phyloP scores from a whole-genome alignment of 2,329 filamentous ascomycete genomes.

The Nothomitra cinnamomea region DNA sequence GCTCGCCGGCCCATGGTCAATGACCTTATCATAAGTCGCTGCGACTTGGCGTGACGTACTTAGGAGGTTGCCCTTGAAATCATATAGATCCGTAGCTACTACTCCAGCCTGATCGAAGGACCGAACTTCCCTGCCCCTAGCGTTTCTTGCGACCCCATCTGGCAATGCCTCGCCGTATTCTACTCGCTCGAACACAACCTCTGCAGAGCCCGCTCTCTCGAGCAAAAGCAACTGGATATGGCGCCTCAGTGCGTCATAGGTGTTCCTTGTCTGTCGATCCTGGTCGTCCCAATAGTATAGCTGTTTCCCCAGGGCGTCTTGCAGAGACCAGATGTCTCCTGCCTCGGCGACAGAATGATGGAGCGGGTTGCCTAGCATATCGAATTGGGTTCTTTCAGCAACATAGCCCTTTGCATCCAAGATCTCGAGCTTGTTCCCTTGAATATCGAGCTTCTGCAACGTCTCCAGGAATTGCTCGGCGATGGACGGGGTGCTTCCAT shows the following conservation, averaged over 20 bases:
- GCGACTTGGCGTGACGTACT: slow-evolving; percentile 4
- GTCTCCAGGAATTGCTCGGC: too few species aligned
- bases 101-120: slow-evolving; percentile 7
- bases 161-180: not conserved
- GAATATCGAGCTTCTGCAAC: too few species aligned
- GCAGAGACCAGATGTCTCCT: not conserved
- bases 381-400: not conserved
- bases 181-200: too few species aligned
- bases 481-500: too few species aligned
- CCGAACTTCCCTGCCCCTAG: not conserved
- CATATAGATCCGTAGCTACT: not conserved
- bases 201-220: too few species aligned
- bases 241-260: too few species aligned
- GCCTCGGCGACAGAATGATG: not conserved
- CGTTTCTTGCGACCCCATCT: not conserved
- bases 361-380: not conserved
- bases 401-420: not conserved
- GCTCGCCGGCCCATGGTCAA: not conserved
- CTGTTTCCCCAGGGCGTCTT: not conserved
- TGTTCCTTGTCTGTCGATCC: too few species aligned
- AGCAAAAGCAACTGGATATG: too few species aligned
- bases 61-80: slow-evolving; percentile 10
- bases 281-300: not conserved
- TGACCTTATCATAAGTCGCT: not conserved
- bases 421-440: not conserved